phyloP scores from a whole-genome alignment of 768 basidiomycete species.

The Solioccasus polychromus region DNA sequence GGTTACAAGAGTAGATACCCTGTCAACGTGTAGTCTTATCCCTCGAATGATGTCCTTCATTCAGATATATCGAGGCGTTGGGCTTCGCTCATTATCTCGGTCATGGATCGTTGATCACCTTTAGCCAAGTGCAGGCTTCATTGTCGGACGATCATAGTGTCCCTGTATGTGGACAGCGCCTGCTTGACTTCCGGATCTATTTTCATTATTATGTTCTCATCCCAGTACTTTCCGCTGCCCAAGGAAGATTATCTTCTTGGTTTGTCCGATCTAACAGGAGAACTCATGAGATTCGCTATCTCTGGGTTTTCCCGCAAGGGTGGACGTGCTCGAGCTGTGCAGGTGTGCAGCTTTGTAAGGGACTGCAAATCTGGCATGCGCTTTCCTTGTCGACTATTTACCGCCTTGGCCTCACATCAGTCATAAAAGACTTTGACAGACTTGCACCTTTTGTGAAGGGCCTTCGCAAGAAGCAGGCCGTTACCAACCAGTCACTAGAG shows the following conservation, averaged over 20 bases:
- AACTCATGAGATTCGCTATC: constrained; percentile 95
- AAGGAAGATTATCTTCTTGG: constrained; percentile 88
- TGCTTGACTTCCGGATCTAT: constrained; percentile 3
- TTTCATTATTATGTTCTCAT: constrained; percentile 3
- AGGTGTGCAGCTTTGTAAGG: constrained; percentile 70
- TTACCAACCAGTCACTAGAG: constrained; percentile 82
- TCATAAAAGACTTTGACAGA: constrained; percentile 68
- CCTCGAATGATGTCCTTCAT: constrained; percentile 15
- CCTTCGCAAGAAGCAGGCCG: constrained; percentile 82
- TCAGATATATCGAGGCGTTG: constrained; percentile 82
- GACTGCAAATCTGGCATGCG: constrained; percentile 65
- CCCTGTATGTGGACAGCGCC: constrained; percentile 48
- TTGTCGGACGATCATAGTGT: constrained; percentile 59
- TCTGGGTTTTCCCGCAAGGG: constrained; percentile 70
- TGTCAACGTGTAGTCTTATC: neutral
- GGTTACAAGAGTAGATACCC: constrained; percentile 68
- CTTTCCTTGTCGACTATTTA: neutral
- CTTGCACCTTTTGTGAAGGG: constrained; percentile 69
- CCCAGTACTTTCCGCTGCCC: constrained; percentile 73
- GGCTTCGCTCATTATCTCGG: constrained; percentile 87
- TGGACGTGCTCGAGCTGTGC: constrained; percentile 57
- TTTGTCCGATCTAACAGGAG: constrained; percentile 91
- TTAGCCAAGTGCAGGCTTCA: constrained; percentile 60
- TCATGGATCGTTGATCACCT: constrained; percentile 63
- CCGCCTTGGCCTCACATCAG: neutral